Conservation (phyloP, 1,284 basidiomycete genomes). For the Apiotrichum veenhuisii region DNA sequence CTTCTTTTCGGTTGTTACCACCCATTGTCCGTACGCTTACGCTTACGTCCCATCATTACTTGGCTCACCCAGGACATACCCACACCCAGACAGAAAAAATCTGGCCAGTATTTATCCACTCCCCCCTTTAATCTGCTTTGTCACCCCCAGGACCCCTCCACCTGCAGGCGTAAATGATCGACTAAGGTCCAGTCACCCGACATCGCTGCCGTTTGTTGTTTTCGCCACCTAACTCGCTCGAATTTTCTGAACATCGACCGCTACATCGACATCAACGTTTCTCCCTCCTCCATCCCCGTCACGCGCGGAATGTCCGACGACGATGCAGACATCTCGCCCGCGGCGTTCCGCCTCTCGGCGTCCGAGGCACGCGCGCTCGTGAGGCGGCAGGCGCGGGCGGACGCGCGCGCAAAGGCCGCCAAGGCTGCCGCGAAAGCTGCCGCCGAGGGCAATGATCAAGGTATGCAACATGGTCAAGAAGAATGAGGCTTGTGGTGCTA, state of each 20-base stretch:
- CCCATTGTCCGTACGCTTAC: no score
- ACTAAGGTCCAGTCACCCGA: neutral
- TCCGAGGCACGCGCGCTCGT: neutral
- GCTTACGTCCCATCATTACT: no score
- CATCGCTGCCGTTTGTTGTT: neutral
- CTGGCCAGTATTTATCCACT: no score
- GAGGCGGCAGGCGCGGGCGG: neutral
- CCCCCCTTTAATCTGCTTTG: no score
- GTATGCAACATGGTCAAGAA: neutral
- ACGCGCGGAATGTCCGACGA: neutral
- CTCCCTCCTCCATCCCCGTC: neutral
- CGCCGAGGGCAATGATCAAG: neutral
- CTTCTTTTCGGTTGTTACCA: no score
- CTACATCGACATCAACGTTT: neutral
- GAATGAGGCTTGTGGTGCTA: neutral
- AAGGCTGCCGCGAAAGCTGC: neutral
- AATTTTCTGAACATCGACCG: no score
- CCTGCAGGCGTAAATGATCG: no score
- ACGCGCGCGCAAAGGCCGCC: neutral
- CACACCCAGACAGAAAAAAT: no score
- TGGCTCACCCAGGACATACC: no score
- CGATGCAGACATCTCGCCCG: neutral
- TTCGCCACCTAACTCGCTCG: neutral
- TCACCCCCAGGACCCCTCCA: no score
- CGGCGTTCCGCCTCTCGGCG: neutral